Base-by-base conservation (phyloP, 495 filamentous ascomycete genomes). In the Penicillium pancosmium region DNA sequence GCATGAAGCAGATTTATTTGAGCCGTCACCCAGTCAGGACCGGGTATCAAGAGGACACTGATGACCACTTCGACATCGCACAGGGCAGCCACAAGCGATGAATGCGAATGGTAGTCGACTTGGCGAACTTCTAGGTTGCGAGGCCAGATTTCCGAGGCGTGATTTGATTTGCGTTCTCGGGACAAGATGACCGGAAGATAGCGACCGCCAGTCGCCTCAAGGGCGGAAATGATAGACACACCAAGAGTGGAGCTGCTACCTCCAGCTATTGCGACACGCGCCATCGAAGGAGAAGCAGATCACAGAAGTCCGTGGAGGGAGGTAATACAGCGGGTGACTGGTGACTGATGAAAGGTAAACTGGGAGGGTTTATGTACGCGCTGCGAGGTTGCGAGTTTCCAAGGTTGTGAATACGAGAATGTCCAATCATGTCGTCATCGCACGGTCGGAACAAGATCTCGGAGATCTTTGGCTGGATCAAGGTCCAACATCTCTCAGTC, bases 1-100 rank as follows among this genome's bases (percentile, higher is more conserved):
- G 73, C 74, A 8, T 64, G 38, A 10, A 78, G 67, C 0, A 74
- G 64, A 43, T 64, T 61, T 12, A 72, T 31, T 40, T 74, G 60
- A 38, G 60, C 63, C 9, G 66, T 55, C 1, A 56, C 25, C 27
- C 65, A 55, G 43, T 66, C 61, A 2, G 66, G 54, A 12, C 57
- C 55, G n/a, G 68, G 62, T 31, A 68, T 49, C 23, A 62, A 57
- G 7, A 75, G 55, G 23, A 63, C 57, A 31, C 58, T 66, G 41
- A 69, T 56, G 6, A 74, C 61, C 8, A 61, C 69, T 47, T 70
- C 48, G 2, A 71, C 55, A 25, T 60, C 65, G 1, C 35, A 13
- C 5, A 74, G 59, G 9, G 68, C 62, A 10, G 36, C 10, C 10
- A 60, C 54, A 19, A 73, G 66, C 10, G 36, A 40, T 40, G 36